Conservation (phyloP, 2,329 filamentous ascomycete genomes). For the Chalaropsis thielavioides region DNA sequence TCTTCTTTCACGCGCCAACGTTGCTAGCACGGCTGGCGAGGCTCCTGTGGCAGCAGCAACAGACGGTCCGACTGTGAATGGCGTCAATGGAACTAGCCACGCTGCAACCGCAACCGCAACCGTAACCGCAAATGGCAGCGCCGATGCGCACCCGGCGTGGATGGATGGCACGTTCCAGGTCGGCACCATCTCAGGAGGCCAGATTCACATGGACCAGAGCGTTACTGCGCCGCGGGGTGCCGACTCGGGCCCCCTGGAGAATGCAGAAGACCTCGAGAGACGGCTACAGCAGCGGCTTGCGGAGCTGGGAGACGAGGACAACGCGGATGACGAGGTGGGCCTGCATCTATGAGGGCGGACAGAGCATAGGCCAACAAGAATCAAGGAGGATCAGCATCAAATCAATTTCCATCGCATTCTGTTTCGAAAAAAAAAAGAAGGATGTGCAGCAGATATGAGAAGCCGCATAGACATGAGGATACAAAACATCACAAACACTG, state of each 20-base stretch:
- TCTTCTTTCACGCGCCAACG: slow-evolving; percentile 13
- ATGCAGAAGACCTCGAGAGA: slow-evolving; percentile 43
- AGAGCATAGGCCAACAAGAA: neutral
- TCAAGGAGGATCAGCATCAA: neutral
- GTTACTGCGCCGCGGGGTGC: neutral
- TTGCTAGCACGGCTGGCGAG: slow-evolving; percentile 2
- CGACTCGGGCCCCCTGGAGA: neutral
- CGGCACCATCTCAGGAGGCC: slow-evolving; percentile 39
- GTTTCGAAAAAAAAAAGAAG: neutral
- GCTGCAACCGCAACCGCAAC: neutral
- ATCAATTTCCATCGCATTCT: neutral
- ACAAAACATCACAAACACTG: neutral
- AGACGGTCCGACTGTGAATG: neutral
- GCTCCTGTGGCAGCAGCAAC: neutral
- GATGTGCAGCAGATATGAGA: neutral
- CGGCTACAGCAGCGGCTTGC: slow-evolving; percentile 42
- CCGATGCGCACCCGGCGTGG: slow-evolving; percentile 34
- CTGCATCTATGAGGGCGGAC: slow-evolving; percentile 40
- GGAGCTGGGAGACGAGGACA: slow-evolving; percentile 30
- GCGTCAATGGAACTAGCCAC: neutral
- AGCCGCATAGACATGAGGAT: neutral
- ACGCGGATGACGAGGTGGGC: slow-evolving; percentile 30
- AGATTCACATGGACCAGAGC: slow-evolving; percentile 31
- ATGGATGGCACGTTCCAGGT: slow-evolving; percentile 49
- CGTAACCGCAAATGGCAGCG: neutral